These are phyloP conservation scores for Skeletonema tropicum DNA, from an alignment of 108 stramenopile species.

Conservation along the genomic window DNA sequence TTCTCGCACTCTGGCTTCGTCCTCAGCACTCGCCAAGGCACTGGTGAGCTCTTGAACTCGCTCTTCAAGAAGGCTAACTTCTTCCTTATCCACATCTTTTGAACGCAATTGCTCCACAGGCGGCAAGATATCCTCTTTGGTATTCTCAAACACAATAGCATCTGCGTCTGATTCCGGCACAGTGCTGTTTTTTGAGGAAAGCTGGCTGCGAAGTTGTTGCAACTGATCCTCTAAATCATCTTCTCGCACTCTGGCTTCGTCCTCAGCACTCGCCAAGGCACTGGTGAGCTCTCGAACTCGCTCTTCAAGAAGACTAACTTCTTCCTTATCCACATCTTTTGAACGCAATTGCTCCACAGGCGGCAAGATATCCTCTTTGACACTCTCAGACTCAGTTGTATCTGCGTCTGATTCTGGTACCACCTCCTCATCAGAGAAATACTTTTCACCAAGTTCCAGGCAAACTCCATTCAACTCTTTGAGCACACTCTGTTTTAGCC, in stretches of 20 bases:
- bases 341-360: background rate
- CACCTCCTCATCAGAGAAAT: background rate
- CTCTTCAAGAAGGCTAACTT: background rate
- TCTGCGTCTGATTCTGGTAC: background rate
- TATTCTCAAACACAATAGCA: background rate
- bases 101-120: background rate
- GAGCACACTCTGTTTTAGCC: slow-evolving; percentile 40
- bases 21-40: slow-evolving; percentile 1
- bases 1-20: slow-evolving; percentile 5
- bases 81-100: background rate
- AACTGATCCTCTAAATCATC: slow-evolving; percentile 8
- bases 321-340: background rate
- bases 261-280: slow-evolving; percentile 1
- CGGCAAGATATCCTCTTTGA: background rate
- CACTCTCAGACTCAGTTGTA: background rate
- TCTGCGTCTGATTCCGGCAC: background rate
- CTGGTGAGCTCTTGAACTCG: background rate
- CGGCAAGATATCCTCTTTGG: background rate
- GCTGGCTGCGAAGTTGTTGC: slow-evolving; percentile 6
- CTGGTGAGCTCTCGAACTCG: slow-evolving; percentile 1
- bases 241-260: slow-evolving; percentile 3
- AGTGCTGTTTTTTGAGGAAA: slow-evolving; percentile 1
- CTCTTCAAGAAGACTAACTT: background rate
- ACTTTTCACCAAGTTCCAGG: slow-evolving; percentile 19
- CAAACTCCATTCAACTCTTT: slow-evolving; percentile 40